Evolutionary conservation across 768 basidiomycete genomes (phyloP).

Genomic region (Infundibulicybe gibba): DNA sequence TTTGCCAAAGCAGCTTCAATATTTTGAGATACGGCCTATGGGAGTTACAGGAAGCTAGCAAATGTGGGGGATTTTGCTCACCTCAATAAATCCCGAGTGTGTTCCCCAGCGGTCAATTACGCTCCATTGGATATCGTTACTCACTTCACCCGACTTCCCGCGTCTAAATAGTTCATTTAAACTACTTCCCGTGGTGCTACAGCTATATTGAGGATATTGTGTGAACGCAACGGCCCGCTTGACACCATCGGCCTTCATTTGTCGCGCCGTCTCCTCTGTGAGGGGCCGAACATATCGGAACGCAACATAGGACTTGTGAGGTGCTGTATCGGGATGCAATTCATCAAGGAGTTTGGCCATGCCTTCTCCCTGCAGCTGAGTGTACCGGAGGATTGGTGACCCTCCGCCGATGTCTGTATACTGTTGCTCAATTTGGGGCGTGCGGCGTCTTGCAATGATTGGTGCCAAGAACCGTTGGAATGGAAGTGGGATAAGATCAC

Average conservation of each 20-base stretch:
- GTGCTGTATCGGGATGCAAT: slow-evolving; percentile 87
- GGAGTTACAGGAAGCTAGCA: slow-evolving; percentile 7
- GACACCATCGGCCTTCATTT: slow-evolving; percentile 90
- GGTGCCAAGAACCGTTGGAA: slow-evolving; percentile 89
- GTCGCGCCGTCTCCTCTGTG: slow-evolving; percentile 75
- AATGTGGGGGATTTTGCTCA: slow-evolving; percentile 28
- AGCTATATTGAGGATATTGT: slow-evolving; percentile 98
- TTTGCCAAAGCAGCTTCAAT: slow-evolving; percentile 78
- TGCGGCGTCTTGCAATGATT: slow-evolving; percentile 81
- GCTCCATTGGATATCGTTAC: slow-evolving; percentile 81
- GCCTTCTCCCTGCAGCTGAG: slow-evolving; percentile 80
- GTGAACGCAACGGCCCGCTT: slow-evolving; percentile 92
- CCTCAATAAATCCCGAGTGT: slow-evolving; percentile 92
- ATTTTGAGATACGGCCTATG: slow-evolving; percentile 86
- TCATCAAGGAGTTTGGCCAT: slow-evolving; percentile 94
- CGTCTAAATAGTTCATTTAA: slow-evolving; percentile 85
- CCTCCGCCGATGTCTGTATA: slow-evolving; percentile 95
- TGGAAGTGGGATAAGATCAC: slow-evolving; percentile 93
- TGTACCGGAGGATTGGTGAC: slow-evolving; percentile 92
- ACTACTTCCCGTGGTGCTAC: slow-evolving; percentile 97
- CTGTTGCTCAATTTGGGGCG: slow-evolving; percentile 92
- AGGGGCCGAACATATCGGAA: slow-evolving; percentile 93
- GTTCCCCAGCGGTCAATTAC: slow-evolving; percentile 99
- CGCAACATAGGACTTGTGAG: slow-evolving; percentile 94
- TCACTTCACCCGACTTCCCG: slow-evolving; percentile 58